Conservation (phyloP, 345 rosid genomes). For the Arabidopsis suecica region DNA sequence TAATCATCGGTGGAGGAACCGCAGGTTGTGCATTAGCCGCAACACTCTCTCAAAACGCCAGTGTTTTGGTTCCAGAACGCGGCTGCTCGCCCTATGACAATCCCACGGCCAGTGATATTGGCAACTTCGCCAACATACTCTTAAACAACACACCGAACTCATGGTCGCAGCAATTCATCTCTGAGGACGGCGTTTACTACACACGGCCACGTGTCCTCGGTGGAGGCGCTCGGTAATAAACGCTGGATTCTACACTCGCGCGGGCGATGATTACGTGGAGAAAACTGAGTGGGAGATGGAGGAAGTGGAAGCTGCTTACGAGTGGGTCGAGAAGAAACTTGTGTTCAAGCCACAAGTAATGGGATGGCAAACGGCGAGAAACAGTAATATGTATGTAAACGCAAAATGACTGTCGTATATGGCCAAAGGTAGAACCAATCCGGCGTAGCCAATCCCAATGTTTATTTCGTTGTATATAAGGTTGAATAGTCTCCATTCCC, state of each 20-base stretch:
- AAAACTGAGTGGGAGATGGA: slow-evolving; percentile 51
- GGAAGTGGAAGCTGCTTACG: slow-evolving; percentile 55
- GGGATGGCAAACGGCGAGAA: slow-evolving; percentile 52
- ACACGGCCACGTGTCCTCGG: slow-evolving; percentile 69
- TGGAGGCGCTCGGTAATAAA: slow-evolving; percentile 72
- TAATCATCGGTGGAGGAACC: slow-evolving; percentile 4
- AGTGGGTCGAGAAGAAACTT: slow-evolving; percentile 70
- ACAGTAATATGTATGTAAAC: too few species aligned
- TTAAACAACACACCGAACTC: slow-evolving; percentile 49
- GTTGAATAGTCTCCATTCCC: too few species aligned
- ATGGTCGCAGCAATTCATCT: slow-evolving; percentile 60
- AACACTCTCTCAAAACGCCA: slow-evolving; percentile 62
- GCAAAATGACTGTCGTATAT: too few species aligned
- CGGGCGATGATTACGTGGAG: slow-evolving; percentile 46
- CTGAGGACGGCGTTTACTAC: slow-evolving; percentile 73
- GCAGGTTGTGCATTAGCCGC: slow-evolving; percentile 58
- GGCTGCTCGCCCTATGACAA: slow-evolving; percentile 61
- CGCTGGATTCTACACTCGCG: slow-evolving; percentile 69
- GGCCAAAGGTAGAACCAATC: too few species aligned
- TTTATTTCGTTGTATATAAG: too few species aligned
- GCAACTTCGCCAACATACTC: slow-evolving; percentile 45
- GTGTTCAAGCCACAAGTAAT: slow-evolving; percentile 50
- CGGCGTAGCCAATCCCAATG: too few species aligned
- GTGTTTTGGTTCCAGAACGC: slow-evolving; percentile 68
- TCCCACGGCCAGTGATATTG: slow-evolving; percentile 48